Percentiles rank a stretch among this genome's conserved stretches.
phyloP scores from a whole-genome alignment of 2,329 filamentous ascomycete species.

The Aspergillus oerlinghausenensis region DNA sequence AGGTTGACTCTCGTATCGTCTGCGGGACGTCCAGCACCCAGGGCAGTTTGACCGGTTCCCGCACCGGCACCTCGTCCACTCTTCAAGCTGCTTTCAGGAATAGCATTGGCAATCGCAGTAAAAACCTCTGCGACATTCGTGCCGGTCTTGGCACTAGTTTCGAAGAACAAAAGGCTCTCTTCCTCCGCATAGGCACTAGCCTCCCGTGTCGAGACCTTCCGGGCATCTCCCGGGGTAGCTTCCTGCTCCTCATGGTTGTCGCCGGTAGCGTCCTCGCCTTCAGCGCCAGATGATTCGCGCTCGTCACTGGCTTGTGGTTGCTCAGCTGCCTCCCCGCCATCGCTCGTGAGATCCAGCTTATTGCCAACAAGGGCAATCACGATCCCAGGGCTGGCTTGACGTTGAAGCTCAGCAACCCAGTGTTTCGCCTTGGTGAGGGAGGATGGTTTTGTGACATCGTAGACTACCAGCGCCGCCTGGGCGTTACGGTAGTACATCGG shows the following conservation, averaged over 20 bases:
- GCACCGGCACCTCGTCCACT: slow-evolving; percentile 69
- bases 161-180: slow-evolving; percentile 90
- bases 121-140: slow-evolving; percentile 94
- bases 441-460: slow-evolving; percentile 95
- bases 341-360: slow-evolving; percentile 81
- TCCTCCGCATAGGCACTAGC: slow-evolving; percentile 92
- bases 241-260: slow-evolving; percentile 53
- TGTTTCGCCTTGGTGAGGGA: slow-evolving; percentile 96
- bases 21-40: slow-evolving; percentile 47
- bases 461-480: slow-evolving; percentile 94
- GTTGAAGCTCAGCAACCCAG: slow-evolving; percentile 96
- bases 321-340: slow-evolving; percentile 44
- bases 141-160: slow-evolving; percentile 96
- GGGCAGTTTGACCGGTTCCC: slow-evolving; percentile 53
- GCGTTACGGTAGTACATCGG: slow-evolving; percentile 99
- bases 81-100: slow-evolving; percentile 95
- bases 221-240: slow-evolving; percentile 65
- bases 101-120: slow-evolving; percentile 95
- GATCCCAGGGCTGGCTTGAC: slow-evolving; percentile 92
- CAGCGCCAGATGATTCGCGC: slow-evolving; percentile 28
- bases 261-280: slow-evolving; percentile 42
- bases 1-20: slow-evolving; percentile 72
- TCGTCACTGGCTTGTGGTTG: slow-evolving; percentile 32
- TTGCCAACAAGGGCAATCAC: slow-evolving; percentile 97
- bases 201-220: slow-evolving; percentile 87